Evolutionary conservation across 768 basidiomycete species (phyloP).

Genomic region (Rubroboletus pulcherrimus): DNA sequence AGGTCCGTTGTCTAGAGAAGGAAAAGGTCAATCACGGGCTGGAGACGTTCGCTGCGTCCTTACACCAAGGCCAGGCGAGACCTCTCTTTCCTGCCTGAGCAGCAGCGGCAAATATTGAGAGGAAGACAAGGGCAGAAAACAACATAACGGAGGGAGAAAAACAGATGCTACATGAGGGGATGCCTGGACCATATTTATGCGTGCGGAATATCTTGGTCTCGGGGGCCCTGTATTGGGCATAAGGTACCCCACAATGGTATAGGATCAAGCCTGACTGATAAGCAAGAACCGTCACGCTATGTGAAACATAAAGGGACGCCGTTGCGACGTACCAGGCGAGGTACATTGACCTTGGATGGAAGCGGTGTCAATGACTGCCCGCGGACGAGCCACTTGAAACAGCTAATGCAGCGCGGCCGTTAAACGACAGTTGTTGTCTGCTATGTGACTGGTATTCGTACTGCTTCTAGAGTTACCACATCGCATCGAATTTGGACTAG

Average conservation of each 20-base stretch:
- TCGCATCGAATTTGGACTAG: too few species aligned
- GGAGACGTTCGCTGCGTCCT: background rate
- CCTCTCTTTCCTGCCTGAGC: constrained; percentile 38
- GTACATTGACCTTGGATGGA: background rate
- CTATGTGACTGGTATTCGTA: too few species aligned
- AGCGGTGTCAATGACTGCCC: background rate
- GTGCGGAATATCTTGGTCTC: background rate
- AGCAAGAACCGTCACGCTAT: background rate
- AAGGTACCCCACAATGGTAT: background rate
- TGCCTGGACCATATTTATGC: constrained; percentile 10
- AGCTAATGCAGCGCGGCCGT: too few species aligned
- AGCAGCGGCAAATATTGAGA: constrained; percentile 14
- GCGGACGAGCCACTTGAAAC: too few species aligned
- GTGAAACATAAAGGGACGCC: background rate
- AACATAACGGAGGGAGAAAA: constrained; percentile 15
- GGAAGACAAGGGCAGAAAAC: constrained; percentile 12
- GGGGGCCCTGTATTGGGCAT: background rate
- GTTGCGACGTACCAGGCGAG: background rate
- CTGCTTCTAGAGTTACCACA: too few species aligned
- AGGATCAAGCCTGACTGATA: background rate
- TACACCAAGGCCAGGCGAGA: constrained; percentile 37
- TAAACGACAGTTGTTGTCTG: too few species aligned
- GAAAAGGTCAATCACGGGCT: background rate
- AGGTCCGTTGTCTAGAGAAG: constrained; percentile 22
- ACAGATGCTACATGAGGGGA: background rate